Percentiles rank a stretch among this genome's conserved stretches.
phyloP scores from a whole-genome alignment of 805 yeast genomes.

The Saturnispora quitensis region DNA sequence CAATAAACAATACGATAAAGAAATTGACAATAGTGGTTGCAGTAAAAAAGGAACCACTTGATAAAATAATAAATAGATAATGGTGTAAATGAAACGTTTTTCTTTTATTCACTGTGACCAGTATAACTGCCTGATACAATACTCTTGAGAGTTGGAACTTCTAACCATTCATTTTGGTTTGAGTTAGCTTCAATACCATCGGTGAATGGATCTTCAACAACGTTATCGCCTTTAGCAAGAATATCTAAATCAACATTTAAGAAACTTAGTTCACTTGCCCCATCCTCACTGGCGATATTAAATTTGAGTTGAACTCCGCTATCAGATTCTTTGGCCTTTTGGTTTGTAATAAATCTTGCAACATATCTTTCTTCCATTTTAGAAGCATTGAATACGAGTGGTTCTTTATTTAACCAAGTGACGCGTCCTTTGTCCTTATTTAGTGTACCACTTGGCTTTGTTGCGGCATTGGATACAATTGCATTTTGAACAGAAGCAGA shows the following conservation, averaged over 20 bases:
- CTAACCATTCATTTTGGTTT: conserved; percentile 22
- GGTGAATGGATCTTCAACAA: conserved; percentile 29
- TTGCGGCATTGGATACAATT: conserved; percentile 62
- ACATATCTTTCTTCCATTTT: conserved; percentile 57
- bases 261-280: conserved; percentile 36
- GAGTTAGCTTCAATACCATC: conserved; percentile 15
- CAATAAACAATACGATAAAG: not conserved
- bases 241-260: conserved; percentile 32
- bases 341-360: conserved; percentile 78
- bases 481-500: conserved; percentile 58
- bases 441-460: conserved; percentile 89
- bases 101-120: conserved; percentile 25
- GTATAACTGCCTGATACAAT: conserved; percentile 42
- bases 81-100: not conserved
- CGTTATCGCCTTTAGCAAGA: conserved; percentile 19
- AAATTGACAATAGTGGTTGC: not conserved
- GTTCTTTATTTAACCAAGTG: conserved; percentile 61
- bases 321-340: conserved; percentile 59
- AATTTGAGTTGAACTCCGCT: conserved; percentile 69
- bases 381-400: conserved; percentile 29
- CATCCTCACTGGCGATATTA: conserved; percentile 33
- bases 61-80: not conserved
- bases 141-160: conserved; percentile 37
- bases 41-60: not conserved
- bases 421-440: conserved; percentile 78